Evolutionary conservation across 139 green algal species (phyloP).

Genomic region (Chlamydomonas applanata): DNA sequence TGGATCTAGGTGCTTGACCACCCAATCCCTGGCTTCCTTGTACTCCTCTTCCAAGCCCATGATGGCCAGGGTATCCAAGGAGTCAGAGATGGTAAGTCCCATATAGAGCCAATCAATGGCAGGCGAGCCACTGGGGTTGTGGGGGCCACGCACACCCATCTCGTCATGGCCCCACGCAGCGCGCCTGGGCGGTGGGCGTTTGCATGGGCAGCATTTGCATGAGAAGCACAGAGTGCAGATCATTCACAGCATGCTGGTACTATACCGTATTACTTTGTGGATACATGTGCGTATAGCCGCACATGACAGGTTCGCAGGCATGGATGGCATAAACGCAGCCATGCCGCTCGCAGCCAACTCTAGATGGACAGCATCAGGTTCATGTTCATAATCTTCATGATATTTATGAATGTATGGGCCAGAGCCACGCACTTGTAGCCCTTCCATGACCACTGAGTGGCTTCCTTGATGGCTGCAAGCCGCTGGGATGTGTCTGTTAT

Average conservation of each 20-base stretch:
- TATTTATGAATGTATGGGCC: no score
- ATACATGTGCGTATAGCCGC: neutral
- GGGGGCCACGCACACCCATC: constrained; percentile 37
- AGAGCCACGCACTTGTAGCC: constrained; percentile 73
- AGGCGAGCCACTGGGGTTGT: neutral
- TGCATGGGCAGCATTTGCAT: neutral
- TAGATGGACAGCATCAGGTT: no score
- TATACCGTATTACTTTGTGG: neutral
- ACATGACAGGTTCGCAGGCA: no score
- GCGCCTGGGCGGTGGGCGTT: no score
- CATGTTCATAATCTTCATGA: no score
- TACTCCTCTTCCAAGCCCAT: constrained; percentile 55
- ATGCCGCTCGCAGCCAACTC: neutral
- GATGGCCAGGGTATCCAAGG: constrained; percentile 79
- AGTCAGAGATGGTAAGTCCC: constrained; percentile 76
- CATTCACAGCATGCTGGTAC: neutral
- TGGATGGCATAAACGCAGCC: neutral
- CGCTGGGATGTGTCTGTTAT: constrained; percentile 24
- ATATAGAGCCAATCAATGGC: constrained; percentile 61
- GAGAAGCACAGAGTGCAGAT: neutral
- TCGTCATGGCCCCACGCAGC: constrained; percentile 82
- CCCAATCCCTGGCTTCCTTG: constrained; percentile 53
- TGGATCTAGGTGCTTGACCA: constrained; percentile 50
- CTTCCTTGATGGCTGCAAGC: constrained; percentile 23
- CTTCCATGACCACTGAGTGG: constrained; percentile 59